A percentile compares a stretch with the other conserved stretches of the same genome.
phyloP scores from a whole-genome alignment of 139 green algal species.

The Asterochloris sp. region DNA sequence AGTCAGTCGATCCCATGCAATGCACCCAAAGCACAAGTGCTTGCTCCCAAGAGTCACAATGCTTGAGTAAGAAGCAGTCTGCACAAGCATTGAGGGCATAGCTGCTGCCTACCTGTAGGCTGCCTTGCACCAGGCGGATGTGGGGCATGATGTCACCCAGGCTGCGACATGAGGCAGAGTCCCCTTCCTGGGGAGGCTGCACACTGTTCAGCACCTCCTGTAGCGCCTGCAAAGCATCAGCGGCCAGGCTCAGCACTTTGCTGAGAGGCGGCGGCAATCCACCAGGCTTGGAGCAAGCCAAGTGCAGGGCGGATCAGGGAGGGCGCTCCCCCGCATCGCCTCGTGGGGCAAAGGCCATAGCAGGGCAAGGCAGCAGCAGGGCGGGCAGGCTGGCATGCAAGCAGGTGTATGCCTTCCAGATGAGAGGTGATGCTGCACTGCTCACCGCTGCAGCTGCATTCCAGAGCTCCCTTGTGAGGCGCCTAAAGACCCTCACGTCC shows the following conservation, averaged over 20 bases:
- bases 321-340: no score
- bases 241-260: no score
- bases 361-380: no score
- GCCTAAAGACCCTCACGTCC: slow-evolving; percentile 8
- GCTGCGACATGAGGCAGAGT: slow-evolving; percentile 3
- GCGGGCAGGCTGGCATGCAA: not conserved
- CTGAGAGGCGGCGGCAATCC: not conserved
- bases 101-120: slow-evolving; percentile 8
- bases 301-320: no score
- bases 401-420: no score
- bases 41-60: not conserved
- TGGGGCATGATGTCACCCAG: slow-evolving; percentile 18
- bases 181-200: not conserved
- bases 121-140: slow-evolving; percentile 16
- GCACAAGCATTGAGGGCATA: not conserved
- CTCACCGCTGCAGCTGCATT: slow-evolving; percentile 21
- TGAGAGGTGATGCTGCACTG: not conserved
- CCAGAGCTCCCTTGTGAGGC: slow-evolving; percentile 15
- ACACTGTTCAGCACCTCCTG: slow-evolving; percentile 4
- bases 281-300: no score
- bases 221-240: not conserved
- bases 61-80: not conserved
- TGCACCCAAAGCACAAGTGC: not conserved
- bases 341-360: no score
- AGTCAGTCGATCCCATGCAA: no score